Evolutionary conservation across 2,329 filamentous ascomycete species (phyloP).

Genomic region (Ceratocystis lukuohia): DNA sequence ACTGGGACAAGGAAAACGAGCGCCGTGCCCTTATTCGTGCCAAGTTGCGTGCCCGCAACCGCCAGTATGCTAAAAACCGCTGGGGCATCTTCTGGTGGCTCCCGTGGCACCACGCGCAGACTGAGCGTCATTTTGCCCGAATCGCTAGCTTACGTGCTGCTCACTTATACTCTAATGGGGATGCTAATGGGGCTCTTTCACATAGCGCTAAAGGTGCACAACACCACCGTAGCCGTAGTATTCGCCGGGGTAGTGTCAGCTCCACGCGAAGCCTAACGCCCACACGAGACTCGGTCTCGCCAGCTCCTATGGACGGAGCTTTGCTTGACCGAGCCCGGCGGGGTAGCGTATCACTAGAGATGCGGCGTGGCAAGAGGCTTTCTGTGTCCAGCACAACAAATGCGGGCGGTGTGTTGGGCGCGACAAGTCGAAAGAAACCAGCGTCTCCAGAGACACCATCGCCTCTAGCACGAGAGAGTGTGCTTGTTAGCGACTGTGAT

Average conservation of each 20-base stretch:
- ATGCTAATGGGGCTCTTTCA: slow-evolving; percentile 24
- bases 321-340: slow-evolving; percentile 20
- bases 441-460: slow-evolving; percentile 7
- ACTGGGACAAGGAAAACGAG: slow-evolving; percentile 96
- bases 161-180: slow-evolving; percentile 29
- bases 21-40: slow-evolving; percentile 58
- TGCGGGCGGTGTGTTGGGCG: background rate
- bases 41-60: slow-evolving; percentile 56
- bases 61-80: slow-evolving; percentile 51
- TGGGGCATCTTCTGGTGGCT: slow-evolving; percentile 79
- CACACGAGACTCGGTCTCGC: slow-evolving; percentile 28
- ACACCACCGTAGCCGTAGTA: slow-evolving; percentile 35
- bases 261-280: slow-evolving; percentile 40
- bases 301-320: slow-evolving; percentile 24
- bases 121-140: slow-evolving; percentile 22
- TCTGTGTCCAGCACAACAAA: slow-evolving; percentile 11
- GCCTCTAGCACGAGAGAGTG: slow-evolving; percentile 16
- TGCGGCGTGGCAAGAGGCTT: slow-evolving; percentile 14
- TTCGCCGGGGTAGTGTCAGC: slow-evolving; percentile 39
- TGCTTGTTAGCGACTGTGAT: slow-evolving; percentile 10
- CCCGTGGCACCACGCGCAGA: slow-evolving; percentile 43
- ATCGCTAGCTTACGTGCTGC: slow-evolving; percentile 16
- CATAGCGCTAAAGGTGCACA: slow-evolving; percentile 31
- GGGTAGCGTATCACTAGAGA: slow-evolving; percentile 16
- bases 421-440: slow-evolving; percentile 10